phyloP scores from a whole-genome alignment of 805 yeast genomes.

The Jamesozyma hellenica region DNA sequence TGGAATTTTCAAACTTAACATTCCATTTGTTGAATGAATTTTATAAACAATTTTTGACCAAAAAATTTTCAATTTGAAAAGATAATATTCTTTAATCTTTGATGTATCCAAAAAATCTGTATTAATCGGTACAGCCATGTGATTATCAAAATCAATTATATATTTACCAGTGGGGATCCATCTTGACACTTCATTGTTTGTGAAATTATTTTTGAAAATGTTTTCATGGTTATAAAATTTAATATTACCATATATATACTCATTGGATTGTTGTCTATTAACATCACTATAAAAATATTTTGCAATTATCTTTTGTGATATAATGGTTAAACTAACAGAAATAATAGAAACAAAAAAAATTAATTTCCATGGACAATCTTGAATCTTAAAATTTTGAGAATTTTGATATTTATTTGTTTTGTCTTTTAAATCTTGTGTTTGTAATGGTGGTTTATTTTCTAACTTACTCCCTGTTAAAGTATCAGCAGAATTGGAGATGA shows the following conservation, averaged over 20 bases:
- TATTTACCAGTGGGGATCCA: conserved; percentile 19
- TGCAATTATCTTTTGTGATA: not conserved
- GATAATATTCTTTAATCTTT: conserved; percentile 8
- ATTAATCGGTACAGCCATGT: conserved; percentile 13
- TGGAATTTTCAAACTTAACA: too few relatives aligned
- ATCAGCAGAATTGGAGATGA: not conserved
- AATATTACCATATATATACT: not conserved
- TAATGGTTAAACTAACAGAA: not conserved
- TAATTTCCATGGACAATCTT: not conserved
- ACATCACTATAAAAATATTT: not conserved
- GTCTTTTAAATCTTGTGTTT: too few relatives aligned
- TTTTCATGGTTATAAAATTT: conserved; percentile 3
- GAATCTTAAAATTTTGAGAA: not conserved
- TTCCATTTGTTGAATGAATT: not conserved
- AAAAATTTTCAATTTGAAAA: conserved; percentile 6
- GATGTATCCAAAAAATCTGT: conserved; percentile 3
- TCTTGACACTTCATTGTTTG: not conserved
- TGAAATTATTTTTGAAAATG: conserved; percentile 2
- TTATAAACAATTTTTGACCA: conserved; percentile 8
- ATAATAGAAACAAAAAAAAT: not conserved
- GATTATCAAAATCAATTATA: conserved; percentile 19
- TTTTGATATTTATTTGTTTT: not conserved
- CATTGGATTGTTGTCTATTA: not conserved
- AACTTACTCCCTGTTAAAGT: not conserved
- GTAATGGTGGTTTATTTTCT: too few relatives aligned